Percentiles rank a stretch among this genome's conserved stretches.
Evolutionary conservation across 2,329 filamentous ascomycete species (phyloP).

Genomic region (Calonectria pteridis): DNA sequence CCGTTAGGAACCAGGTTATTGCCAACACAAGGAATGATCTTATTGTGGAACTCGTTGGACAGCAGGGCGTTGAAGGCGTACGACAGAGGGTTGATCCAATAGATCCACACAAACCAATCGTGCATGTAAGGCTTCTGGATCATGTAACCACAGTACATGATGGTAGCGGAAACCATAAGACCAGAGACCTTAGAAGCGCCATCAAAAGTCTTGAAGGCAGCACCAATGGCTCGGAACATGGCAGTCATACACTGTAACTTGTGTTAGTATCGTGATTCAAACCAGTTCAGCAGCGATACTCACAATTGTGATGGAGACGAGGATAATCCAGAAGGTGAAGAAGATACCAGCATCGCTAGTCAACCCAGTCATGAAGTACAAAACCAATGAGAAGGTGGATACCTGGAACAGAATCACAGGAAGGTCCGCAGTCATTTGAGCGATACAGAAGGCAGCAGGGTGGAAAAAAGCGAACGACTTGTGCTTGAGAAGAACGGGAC

Average conservation of each 20-base stretch:
- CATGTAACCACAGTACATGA: conserved; percentile 75
- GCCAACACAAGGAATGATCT: conserved; percentile 64
- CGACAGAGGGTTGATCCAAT: conserved; percentile 75
- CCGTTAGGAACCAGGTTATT: conserved; percentile 65
- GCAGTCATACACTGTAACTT: conserved; percentile 64
- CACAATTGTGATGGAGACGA: conserved; percentile 65
- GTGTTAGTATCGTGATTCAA: conserved; percentile 10
- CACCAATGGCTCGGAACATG: conserved; percentile 68
- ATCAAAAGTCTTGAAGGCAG: conserved; percentile 68
- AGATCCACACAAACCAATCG: conserved; percentile 73
- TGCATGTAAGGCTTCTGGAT: conserved; percentile 73
- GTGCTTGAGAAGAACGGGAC: conserved; percentile 71
- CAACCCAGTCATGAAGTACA: conserved; percentile 75
- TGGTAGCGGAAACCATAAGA: conserved; percentile 61
- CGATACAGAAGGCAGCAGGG: conserved; percentile 70
- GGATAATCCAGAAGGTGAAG: conserved; percentile 71
- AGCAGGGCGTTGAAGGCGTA: conserved; percentile 78
- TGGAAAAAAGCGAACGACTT: conserved; percentile 69
- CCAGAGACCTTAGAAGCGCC: conserved; percentile 70
- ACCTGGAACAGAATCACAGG: conserved; percentile 71
- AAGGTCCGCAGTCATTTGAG: conserved; percentile 66
- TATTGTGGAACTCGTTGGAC: conserved; percentile 76
- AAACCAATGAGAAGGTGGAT: conserved; percentile 65
- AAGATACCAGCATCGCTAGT: conserved; percentile 64
- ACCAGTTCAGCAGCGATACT: conserved; percentile 28